Percentiles rank a stretch among this genome's conserved stretches.
These are phyloP conservation scores for Nematocida ausubeli DNA, from an alignment of 371 early-diverging fungal species.

Conservation along the genomic window DNA sequence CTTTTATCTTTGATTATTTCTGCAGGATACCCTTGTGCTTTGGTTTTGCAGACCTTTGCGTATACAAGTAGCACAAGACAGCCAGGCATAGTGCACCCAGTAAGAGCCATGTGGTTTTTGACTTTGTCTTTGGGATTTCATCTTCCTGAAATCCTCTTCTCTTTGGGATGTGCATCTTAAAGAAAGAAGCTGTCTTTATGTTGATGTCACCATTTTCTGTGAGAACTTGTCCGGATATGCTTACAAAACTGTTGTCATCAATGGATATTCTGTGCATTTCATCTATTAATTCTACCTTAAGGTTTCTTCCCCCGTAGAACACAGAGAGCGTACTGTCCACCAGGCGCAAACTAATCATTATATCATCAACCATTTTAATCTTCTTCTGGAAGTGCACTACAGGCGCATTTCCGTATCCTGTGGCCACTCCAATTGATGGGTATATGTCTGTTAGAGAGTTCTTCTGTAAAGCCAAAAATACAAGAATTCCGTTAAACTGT, in stretches of 20 bases:
- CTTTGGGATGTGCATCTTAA: background rate
- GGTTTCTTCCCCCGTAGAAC: background rate
- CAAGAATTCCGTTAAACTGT: background rate
- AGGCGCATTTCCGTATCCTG: background rate
- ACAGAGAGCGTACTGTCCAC: background rate
- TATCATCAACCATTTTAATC: background rate
- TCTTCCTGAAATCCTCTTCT: background rate
- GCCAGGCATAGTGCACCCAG: background rate
- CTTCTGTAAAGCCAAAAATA: background rate
- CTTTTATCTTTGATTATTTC: too few species aligned
- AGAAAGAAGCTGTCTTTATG: constrained; percentile 2
- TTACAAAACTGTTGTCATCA: background rate
- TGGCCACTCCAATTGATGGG: background rate
- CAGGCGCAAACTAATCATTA: background rate
- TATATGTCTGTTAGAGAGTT: background rate
- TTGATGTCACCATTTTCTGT: background rate
- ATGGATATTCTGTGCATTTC: background rate
- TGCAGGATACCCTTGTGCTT: constrained; percentile 8
- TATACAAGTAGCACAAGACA: constrained; percentile 27
- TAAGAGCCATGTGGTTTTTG: constrained; percentile 4
- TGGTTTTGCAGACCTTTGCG: background rate
- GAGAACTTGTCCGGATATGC: background rate
- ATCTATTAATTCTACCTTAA: background rate
- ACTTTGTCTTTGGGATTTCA: constrained; percentile 8
- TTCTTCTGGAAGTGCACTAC: constrained; percentile 13